phyloP scores from a whole-genome alignment of 2,329 filamentous ascomycete species.

The Colletotrichum gloeosporioides region DNA sequence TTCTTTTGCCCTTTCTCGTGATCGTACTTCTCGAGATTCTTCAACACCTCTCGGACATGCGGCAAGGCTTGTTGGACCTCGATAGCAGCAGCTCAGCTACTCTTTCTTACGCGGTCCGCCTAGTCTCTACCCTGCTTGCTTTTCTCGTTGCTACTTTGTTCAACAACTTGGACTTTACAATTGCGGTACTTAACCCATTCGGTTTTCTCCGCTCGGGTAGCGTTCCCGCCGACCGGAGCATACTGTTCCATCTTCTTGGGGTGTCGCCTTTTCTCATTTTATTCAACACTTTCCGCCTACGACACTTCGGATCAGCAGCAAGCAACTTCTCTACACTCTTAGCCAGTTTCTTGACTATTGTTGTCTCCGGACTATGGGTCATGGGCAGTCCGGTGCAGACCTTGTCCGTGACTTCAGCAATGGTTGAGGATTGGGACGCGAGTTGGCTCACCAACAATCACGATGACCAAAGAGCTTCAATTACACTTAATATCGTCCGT shows the following conservation, averaged over 20 bases:
- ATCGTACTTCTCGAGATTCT: too few relatives aligned
- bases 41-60: too few relatives aligned
- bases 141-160: too few relatives aligned
- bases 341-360: background rate
- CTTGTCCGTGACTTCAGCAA: too few relatives aligned
- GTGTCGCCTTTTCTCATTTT: background rate
- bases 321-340: rapidly evolving
- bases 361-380: background rate
- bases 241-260: rapidly evolving
- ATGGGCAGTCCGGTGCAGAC: too few relatives aligned
- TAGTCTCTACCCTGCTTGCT: rapidly evolving
- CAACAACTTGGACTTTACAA: background rate
- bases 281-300: too few relatives aligned
- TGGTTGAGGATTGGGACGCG: background rate
- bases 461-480: background rate
- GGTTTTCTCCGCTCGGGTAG: rapidly evolving
- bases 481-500: background rate
- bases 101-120: rapidly evolving
- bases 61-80: rapidly evolving
- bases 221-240: rapidly evolving
- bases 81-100: too few relatives aligned
- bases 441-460: background rate
- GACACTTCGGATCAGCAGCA: background rate
- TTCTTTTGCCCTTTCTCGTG: rapidly evolving
- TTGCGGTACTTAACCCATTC: background rate